Conservation (phyloP, 495 filamentous ascomycete genomes). For the Aspergillus conjunctus region DNA sequence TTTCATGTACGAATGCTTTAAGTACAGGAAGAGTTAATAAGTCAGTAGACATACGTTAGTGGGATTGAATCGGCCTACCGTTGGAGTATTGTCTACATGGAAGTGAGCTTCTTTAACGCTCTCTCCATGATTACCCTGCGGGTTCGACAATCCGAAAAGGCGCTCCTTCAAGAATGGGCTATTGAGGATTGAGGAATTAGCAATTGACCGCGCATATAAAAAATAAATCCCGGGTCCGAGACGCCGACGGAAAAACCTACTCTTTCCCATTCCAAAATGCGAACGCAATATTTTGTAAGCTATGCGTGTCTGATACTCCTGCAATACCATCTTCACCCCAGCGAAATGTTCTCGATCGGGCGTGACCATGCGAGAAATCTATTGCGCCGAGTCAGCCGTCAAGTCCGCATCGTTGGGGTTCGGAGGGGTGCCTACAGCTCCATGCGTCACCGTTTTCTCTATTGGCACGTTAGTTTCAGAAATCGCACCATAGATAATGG, state of each 20-base stretch:
- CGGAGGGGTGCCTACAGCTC: constrained; percentile 70
- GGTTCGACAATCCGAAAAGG: constrained; percentile 91
- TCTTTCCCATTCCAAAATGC: constrained; percentile 98
- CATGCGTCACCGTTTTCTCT: constrained; percentile 87
- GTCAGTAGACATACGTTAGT: constrained; percentile 16
- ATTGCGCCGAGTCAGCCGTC: constrained; percentile 10
- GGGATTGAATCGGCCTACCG: constrained; percentile 29
- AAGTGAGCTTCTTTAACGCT: constrained; percentile 96
- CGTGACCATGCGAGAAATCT: constrained; percentile 94
- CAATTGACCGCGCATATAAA: too few species aligned
- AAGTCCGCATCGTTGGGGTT: constrained; percentile 2
- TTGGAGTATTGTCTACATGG: constrained; percentile 90
- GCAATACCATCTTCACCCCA: constrained; percentile 99
- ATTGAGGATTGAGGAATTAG: constrained; percentile 17
- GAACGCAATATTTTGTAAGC: constrained; percentile 88
- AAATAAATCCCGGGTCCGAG: not conserved
- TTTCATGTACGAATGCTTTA: constrained; percentile 97
- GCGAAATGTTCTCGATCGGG: constrained; percentile 80
- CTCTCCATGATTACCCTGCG: constrained; percentile 95
- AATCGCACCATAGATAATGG: constrained; percentile 3
- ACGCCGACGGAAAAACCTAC: constrained; percentile 49
- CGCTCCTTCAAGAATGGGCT: constrained; percentile 93
- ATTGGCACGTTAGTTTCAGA: constrained; percentile 11
- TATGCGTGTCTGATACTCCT: constrained; percentile 90
- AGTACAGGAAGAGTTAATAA: constrained; percentile 15